Evolutionary conservation across 257 asterid species (phyloP).

Genomic region (Capsicum baccatum): DNA sequence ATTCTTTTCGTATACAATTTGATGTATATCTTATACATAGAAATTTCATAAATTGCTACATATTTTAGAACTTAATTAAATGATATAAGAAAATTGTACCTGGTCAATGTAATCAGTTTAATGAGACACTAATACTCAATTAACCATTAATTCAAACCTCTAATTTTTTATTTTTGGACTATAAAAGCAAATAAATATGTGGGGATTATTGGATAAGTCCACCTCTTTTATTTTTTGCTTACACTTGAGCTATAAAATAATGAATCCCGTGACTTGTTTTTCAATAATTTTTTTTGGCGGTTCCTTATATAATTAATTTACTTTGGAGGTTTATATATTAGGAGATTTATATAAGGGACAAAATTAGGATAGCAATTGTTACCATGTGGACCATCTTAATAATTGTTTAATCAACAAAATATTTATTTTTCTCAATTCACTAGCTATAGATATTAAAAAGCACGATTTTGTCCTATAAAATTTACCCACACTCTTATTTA

Average conservation of each 20-base stretch:
- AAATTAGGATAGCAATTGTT: constrained; percentile 15
- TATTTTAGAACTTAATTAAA: too few species aligned
- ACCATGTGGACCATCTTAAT: background rate
- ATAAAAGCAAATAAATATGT: constrained; percentile 1
- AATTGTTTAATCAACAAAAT: background rate
- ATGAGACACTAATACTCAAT: background rate
- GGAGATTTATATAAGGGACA: background rate
- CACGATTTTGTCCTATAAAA: too few species aligned
- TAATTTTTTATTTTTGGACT: background rate
- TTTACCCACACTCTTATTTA: too few species aligned
- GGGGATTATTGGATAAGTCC: background rate
- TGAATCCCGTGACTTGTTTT: constrained; percentile 8
- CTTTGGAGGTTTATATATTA: constrained; percentile 1
- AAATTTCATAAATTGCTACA: too few species aligned
- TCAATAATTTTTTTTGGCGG: background rate
- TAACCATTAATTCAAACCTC: background rate
- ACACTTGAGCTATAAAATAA: background rate
- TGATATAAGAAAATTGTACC: background rate
- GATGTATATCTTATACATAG: too few species aligned
- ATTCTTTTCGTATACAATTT: too few species aligned
- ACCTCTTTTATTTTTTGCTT: background rate
- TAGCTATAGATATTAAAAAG: too few species aligned
- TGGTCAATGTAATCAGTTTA: background rate
- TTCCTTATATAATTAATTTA: background rate
- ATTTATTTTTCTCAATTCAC: too few species aligned